Evolutionary conservation across 306 rosid species (phyloP), one percentile per base, ranked within the genome.

Genomic region (Vachellia collinsii): DNA sequence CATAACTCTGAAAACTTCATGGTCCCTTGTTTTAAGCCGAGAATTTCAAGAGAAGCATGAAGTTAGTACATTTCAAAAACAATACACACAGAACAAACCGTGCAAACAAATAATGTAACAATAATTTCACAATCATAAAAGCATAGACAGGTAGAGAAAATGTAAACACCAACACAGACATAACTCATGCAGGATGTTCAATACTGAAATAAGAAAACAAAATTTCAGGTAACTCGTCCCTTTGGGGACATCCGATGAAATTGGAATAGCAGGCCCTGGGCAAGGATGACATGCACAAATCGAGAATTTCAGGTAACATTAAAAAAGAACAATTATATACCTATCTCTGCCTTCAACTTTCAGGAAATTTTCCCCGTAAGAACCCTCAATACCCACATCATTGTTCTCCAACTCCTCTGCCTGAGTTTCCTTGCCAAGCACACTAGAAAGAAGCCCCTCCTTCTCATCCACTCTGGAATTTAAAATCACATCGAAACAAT

Each of bases 291-390:
- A n/a, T n/a, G n/a, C n/a, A n/a, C n/a, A n/a, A n/a, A n/a, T n/a
- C n/a, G n/a, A n/a, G n/a, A n/a, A 51, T 56, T 29, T 70, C 17
- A 64, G 59, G 41, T n/a, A 38, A 54, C 37, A 72, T 0, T 13
- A 42, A 8, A 43, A 43, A 47, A 69, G 22, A 20, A 66, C 1
- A 64, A 11, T 1, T 5, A 42, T 41, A 42, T 86, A 94, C 98
- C 97, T 89, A 69, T 88, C 85, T 72, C 87, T 77, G 82, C 68
- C 70, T 20, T 90, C 88, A 51, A 83, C 16, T 38, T 90, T 93
- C 69, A 79, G 78, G 58, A 84, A 50, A 78, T 89, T 94, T 62
- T 92, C 92, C 13, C 91, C 94, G 13, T 82, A 86, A 4, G 92
- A 90, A 81, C 86, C 86, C 50, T 93, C 93, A 12, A 70, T 25